A percentile compares a stretch with the other conserved stretches of the same genome.
phyloP scores from a whole-genome alignment of 2,329 filamentous ascomycete genomes.

The Tolypocladium ovalisporum region DNA sequence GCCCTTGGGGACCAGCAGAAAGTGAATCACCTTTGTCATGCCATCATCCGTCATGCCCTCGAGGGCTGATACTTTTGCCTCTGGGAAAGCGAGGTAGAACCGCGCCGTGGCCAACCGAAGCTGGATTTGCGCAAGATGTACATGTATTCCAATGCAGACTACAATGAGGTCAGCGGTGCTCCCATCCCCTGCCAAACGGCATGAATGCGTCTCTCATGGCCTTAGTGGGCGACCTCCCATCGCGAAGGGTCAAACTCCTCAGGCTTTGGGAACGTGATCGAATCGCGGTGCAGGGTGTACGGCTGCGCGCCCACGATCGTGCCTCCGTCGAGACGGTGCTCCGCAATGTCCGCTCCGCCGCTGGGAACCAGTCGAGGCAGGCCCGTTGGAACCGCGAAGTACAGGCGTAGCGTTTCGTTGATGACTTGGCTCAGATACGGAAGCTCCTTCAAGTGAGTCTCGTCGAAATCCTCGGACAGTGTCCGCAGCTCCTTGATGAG shows the following conservation, averaged over 20 bases:
- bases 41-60: constrained; percentile 22
- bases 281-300: constrained; percentile 33
- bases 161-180: not conserved
- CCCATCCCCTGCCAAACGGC: constrained; percentile 38
- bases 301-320: constrained; percentile 27
- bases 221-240: constrained; percentile 21
- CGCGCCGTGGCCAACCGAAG: constrained; percentile 35
- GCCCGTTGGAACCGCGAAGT: constrained; percentile 24
- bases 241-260: constrained; percentile 19
- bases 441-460: constrained; percentile 12
- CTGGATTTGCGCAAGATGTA: constrained; percentile 46
- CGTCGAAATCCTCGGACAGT: constrained; percentile 16
- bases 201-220: constrained; percentile 35
- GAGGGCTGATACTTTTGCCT: constrained; percentile 14
- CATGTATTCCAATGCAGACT: constrained; percentile 42
- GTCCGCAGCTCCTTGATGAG: constrained; percentile 23
- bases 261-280: constrained; percentile 18
- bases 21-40: constrained; percentile 19
- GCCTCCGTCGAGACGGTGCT: constrained; percentile 26
- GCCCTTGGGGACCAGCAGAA: constrained; percentile 17
- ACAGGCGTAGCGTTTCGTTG: constrained; percentile 32
- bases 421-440: constrained; percentile 30
- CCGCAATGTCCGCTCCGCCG: constrained; percentile 25
- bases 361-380: constrained; percentile 28
- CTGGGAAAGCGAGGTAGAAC: constrained; percentile 37